Percentiles rank a stretch among this genome's conserved stretches.
Conservation (phyloP, 108 stramenopile genomes). For the Discostella pseudostelligera region DNA sequence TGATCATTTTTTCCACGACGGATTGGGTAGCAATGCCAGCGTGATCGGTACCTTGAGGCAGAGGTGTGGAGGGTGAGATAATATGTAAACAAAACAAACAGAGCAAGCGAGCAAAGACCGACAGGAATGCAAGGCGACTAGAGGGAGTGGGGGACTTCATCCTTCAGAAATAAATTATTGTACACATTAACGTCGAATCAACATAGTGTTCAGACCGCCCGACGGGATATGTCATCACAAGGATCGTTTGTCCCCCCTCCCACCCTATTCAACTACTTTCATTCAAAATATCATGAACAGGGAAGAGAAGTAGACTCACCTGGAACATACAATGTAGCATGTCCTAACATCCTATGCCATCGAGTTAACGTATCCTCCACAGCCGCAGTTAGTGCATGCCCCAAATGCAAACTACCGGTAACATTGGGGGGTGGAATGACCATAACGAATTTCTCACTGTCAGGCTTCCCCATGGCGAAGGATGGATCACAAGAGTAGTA, state of each 20-base stretch:
- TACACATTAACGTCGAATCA: constrained; percentile 54
- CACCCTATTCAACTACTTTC: not conserved
- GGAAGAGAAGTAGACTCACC: no score
- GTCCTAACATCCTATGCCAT: constrained; percentile 99
- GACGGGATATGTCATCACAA: constrained; percentile 45
- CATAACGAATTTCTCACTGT: constrained; percentile 96
- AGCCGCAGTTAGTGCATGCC: constrained; percentile 97
- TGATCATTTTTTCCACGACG: constrained; percentile 98
- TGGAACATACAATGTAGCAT: constrained; percentile 97
- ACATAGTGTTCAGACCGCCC: constrained; percentile 45
- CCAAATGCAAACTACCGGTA: constrained; percentile 96
- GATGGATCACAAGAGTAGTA: constrained; percentile 89
- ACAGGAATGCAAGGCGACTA: no score
- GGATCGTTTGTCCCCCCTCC: constrained; percentile 6
- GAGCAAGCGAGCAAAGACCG: not conserved
- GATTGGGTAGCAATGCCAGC: constrained; percentile 99
- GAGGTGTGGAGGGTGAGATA: constrained; percentile 1
- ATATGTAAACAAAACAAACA: not conserved
- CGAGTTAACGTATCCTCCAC: constrained; percentile 97
- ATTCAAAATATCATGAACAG: no score
- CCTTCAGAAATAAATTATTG: constrained; percentile 40
- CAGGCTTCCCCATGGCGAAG: constrained; percentile 54
- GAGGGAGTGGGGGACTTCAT: not conserved
- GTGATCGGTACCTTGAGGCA: constrained; percentile 93
- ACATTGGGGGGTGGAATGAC: constrained; percentile 99